Base-by-base conservation (phyloP, 176 grass and related monocot species). In the Poa annua region DNA sequence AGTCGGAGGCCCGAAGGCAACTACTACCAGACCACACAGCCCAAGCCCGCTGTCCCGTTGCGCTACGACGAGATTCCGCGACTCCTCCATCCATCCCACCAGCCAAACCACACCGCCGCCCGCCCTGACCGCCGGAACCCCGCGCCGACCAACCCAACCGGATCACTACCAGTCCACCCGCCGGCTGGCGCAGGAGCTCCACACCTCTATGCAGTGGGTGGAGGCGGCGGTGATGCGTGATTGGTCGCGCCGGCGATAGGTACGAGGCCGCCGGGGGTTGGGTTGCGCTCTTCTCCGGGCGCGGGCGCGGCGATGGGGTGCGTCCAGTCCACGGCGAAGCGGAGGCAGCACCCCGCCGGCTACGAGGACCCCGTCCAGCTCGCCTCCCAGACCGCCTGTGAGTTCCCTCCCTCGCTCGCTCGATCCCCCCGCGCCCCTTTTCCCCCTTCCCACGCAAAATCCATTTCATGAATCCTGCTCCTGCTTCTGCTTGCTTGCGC, bases 291-390 rank as follows among this genome's bases (percentile, higher is more conserved):
- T 83, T 79, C 60, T 56, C 34, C 20, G 22, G 11, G 17, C 44
- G 44, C 44, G 44, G 78, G 60, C 69, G 50, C 7, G 62, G 63
- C 76, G 57, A 96, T 96, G 93, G 93, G 90, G 56, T 96, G 90
- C 73, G 82, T 96, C 71, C 64, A 81, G 8, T 92, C 90, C 49
- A 96, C 83, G 83, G 56, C 66, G 61, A 90, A 71, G 87, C 85
- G 75, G 47, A 74, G 71, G 59, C 93, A 92, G 62, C 91, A 88
- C 83, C 93, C 88, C 22, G 93, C 88, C 4, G 93, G 93, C 44
- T 92, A 95, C 83, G 93, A 96, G 93, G 90, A 96, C 79, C 93
- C 90, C 49, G 88, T 92, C 20, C 83, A 85, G 25, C 93, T 96
- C 79, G 90, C 93, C 66, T 88, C 90, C 74, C 86, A 96, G 77